These are phyloP conservation scores for Phycomyces nitens DNA, from an alignment of 192 early-diverging fungal genomes.

Conservation along the genomic window DNA sequence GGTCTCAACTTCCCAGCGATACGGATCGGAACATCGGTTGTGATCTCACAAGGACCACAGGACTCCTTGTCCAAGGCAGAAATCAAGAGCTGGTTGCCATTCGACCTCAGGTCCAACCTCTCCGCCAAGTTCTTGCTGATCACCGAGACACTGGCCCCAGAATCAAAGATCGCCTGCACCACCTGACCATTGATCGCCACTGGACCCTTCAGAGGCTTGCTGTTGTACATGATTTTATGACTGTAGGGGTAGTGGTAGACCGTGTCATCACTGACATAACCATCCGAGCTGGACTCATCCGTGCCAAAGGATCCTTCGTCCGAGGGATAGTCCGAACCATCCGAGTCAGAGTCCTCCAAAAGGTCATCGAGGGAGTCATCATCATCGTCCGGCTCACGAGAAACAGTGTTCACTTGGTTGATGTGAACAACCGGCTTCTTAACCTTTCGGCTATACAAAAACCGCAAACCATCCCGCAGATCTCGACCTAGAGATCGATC, in stretches of 20 bases:
- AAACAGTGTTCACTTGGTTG: neutral
- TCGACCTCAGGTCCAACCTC: neutral
- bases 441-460: neutral
- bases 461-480: neutral
- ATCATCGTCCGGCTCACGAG: neutral
- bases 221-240: neutral
- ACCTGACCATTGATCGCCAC: neutral
- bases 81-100: neutral
- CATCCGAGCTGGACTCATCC: neutral
- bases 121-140: neutral
- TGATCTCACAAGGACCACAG: neutral
- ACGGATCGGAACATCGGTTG: neutral
- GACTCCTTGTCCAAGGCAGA: neutral
- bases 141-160: constrained; percentile 4
- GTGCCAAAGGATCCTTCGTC: neutral
- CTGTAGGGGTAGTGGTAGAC: neutral
- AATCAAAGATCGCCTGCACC: constrained; percentile 1
- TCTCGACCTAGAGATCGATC: neutral
- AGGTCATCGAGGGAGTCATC: neutral
- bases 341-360: neutral
- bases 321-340: neutral
- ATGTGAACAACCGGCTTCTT: neutral
- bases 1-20: neutral
- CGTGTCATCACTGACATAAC: neutral
- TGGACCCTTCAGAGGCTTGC: neutral